A percentile compares a stretch with the other conserved stretches of the same genome.
Conservation (phyloP, 495 filamentous ascomycete species). For the Podospora bellae-mahoneyi region DNA sequence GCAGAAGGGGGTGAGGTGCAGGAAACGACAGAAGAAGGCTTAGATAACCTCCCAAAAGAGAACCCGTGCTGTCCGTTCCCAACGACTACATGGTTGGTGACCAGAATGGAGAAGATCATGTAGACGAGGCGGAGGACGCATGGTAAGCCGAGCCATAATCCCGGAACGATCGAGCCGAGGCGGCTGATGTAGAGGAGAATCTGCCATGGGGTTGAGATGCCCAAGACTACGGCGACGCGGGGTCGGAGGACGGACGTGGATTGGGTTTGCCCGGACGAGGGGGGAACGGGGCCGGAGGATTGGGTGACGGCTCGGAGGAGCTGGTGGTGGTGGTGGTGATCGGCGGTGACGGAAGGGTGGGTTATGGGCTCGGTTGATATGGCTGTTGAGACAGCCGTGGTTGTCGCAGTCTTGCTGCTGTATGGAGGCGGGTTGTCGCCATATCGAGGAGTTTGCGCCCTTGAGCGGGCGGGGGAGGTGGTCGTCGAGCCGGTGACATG, state of each 20-base stretch:
- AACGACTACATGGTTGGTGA: constrained; percentile 29
- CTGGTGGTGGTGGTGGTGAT: constrained; percentile 9
- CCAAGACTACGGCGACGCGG: constrained; percentile 49
- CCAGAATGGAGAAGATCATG: constrained; percentile 28
- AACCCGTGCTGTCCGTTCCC: not conserved
- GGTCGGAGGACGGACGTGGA: constrained; percentile 59
- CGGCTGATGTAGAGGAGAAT: constrained; percentile 45
- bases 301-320: not conserved
- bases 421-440: not conserved
- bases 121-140: constrained; percentile 45
- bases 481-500: constrained; percentile 3
- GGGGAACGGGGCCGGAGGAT: constrained; percentile 64
- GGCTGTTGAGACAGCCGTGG: constrained; percentile 1
- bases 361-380: constrained; percentile 2
- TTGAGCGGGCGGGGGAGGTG: not conserved
- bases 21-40: not conserved
- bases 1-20: not conserved
- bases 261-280: constrained; percentile 15
- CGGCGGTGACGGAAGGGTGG: constrained; percentile 8
- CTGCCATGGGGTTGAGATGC: constrained; percentile 47
- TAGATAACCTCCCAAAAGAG: constrained; percentile 1
- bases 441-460: not conserved
- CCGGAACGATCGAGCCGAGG: constrained; percentile 43
- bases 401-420: not conserved
- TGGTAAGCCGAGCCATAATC: constrained; percentile 44